A percentile compares a stretch with the other conserved stretches of the same genome.
phyloP scores from a whole-genome alignment of 129 eudicot species.

The Smallanthus sonchifolius region DNA sequence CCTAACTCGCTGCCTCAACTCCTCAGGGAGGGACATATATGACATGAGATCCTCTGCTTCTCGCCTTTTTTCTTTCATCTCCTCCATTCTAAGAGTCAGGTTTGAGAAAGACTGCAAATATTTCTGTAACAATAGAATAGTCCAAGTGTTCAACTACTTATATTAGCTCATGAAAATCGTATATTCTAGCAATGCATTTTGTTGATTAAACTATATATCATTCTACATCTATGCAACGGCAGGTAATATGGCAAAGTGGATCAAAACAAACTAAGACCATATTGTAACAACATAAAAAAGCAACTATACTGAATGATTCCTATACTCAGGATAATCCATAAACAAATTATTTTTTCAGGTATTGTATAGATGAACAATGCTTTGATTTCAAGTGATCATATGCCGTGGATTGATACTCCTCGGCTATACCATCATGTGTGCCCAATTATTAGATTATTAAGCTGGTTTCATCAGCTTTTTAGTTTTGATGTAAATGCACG shows the following conservation, averaged over 20 bases:
- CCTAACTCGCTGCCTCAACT: slow-evolving; percentile 46
- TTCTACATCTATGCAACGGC: neutral
- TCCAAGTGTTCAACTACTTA: neutral
- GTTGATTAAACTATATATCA: neutral
- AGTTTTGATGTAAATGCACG: too few relatives aligned
- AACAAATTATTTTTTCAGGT: too few relatives aligned
- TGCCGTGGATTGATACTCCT: too few relatives aligned
- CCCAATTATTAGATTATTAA: too few relatives aligned
- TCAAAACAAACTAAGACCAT: too few relatives aligned
- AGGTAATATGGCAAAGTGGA: too few relatives aligned
- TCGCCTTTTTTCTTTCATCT: slow-evolving; percentile 64
- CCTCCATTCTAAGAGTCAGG: slow-evolving; percentile 58
- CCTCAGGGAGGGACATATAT: slow-evolving; percentile 61
- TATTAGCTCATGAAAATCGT: slow-evolving; percentile 3
- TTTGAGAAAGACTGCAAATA: slow-evolving; percentile 61
- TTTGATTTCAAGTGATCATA: too few relatives aligned
- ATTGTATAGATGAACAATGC: too few relatives aligned
- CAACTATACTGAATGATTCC: too few relatives aligned
- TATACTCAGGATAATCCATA: too few relatives aligned
- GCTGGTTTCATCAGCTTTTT: too few relatives aligned
- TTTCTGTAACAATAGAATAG: slow-evolving; percentile 40
- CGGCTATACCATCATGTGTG: too few relatives aligned
- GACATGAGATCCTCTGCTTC: slow-evolving; percentile 85
- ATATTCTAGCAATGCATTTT: neutral
- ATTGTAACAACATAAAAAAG: neutral